These are phyloP conservation scores for Fusarium burgessii DNA, from an alignment of 2,329 filamentous ascomycete genomes.

Conservation along the genomic window DNA sequence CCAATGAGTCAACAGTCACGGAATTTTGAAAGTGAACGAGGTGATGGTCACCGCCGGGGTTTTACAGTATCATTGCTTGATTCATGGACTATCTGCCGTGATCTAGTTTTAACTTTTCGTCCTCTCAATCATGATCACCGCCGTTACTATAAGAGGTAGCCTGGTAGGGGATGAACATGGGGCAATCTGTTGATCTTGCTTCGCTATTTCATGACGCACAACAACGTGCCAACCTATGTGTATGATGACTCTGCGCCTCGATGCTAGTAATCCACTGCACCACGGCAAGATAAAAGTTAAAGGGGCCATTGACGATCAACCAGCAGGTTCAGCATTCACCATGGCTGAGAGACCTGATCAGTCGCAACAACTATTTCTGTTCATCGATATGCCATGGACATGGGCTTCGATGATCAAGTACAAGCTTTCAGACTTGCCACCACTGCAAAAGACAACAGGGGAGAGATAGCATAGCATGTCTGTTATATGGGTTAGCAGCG, in stretches of 20 bases:
- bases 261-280: not conserved
- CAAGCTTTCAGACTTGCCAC: slow-evolving; percentile 33
- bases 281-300: no score
- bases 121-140: no score
- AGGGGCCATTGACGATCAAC: accelerated
- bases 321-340: no score
- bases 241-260: not conserved
- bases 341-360: no score
- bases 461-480: slow-evolving; percentile 30
- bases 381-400: not conserved
- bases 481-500: not conserved
- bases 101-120: no score
- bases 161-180: no score
- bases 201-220: accelerated
- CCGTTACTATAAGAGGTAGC: no score
- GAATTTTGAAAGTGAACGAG: not conserved
- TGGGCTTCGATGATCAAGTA: not conserved
- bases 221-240: not conserved
- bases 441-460: slow-evolving; percentile 26
- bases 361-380: not conserved
- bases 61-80: not conserved
- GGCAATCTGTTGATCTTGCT: not conserved
- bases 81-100: not conserved
- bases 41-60: not conserved
- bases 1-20: no score